Base-by-base conservation (phyloP, 2,329 filamentous ascomycete species). In the Ramularia collo-cygni region DNA sequence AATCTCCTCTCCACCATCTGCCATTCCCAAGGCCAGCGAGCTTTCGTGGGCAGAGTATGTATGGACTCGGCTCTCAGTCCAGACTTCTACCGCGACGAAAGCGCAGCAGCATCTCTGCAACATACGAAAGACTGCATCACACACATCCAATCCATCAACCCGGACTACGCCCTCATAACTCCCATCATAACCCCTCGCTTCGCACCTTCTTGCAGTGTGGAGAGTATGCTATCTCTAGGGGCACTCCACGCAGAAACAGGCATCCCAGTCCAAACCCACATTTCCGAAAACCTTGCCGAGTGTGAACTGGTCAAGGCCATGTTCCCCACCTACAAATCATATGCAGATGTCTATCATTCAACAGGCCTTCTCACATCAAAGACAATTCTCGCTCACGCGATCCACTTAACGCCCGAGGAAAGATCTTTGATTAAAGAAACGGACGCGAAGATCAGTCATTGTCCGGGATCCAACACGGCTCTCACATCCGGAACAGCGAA, bases 21-120 rank as follows among this genome's bases (percentile, higher is more conserved):
- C 57, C 71, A 85, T n/a, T 60, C 67, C 0, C 68, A 77, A 17
- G 92, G 92, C 31, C 92, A 98, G 65, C 75, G 92, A 38, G 92
- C 92, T 5, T 85, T 96, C 50, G 77, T 98, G 28, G 92, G 92
- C 21, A 75, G 92, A 28, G 85, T 93, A n/a, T 95, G 89, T 69
- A 96, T 98, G 92, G 87, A 96, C 61, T 74, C 75, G 19, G 37
- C 50, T 8, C 61, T 83, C 4, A 81, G 79, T 27, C 89, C 89
- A 0, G 72, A 75, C 1, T 85, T 82, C 67, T 96, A 96, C 66
- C 74, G 79, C 15, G 92, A 98, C 60, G 75, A 75, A 42, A 79
- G 75, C 12, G 64, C 79, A 0, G 74, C 75, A 2, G 73, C 79
- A 0, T 79, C 93, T 35, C 66, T 67, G 2, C 61, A 61, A 19